phyloP scores from a whole-genome alignment of 805 yeast genomes.

The Sungouiella blattae region DNA sequence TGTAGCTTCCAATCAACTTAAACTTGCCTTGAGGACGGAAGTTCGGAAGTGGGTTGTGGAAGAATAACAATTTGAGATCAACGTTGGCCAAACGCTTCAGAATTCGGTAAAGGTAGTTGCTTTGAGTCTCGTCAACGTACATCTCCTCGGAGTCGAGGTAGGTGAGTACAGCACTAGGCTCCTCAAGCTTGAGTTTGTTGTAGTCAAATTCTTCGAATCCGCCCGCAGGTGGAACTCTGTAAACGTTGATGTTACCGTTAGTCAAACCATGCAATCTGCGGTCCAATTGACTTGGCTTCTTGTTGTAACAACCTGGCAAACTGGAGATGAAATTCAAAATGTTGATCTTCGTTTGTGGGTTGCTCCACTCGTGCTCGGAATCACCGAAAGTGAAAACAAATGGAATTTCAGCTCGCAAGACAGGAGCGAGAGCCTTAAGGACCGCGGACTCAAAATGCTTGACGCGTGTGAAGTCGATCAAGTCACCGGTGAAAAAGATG shows the following conservation, averaged over 20 bases:
- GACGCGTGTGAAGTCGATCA: slow-evolving; percentile 27
- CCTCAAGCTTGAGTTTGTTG: slow-evolving; percentile 4
- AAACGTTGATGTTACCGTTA: slow-evolving; percentile 31
- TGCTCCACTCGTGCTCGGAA: slow-evolving; percentile 18
- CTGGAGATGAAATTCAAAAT: slow-evolving; percentile 27
- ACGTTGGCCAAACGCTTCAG: slow-evolving; percentile 7
- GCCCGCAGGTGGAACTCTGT: slow-evolving; percentile 4
- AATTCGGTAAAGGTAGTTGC: slow-evolving; percentile 30
- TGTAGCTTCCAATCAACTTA: slow-evolving; percentile 36
- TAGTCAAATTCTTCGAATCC: slow-evolving; percentile 6
- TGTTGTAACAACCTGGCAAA: slow-evolving; percentile 37
- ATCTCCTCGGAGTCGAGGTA: slow-evolving; percentile 32
- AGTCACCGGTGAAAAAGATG: slow-evolving; percentile 41
- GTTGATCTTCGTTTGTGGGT: slow-evolving; percentile 10
- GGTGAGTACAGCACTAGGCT: slow-evolving; percentile 25
- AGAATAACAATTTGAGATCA: slow-evolving; percentile 27
- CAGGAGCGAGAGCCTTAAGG: slow-evolving; percentile 31
- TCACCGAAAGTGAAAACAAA: slow-evolving; percentile 41
- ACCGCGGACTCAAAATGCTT: slow-evolving; percentile 27
- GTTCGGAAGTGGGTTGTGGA: slow-evolving; percentile 42
- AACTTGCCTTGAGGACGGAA: slow-evolving; percentile 38
- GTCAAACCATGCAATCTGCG: slow-evolving; percentile 31
- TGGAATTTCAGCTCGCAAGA: slow-evolving; percentile 26
- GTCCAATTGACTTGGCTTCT: slow-evolving; percentile 10
- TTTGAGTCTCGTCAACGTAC: slow-evolving; percentile 29